A percentile compares a stretch with the other conserved stretches of the same genome.
Conservation (phyloP, 2,329 filamentous ascomycete species). For the Nemania serpens region DNA sequence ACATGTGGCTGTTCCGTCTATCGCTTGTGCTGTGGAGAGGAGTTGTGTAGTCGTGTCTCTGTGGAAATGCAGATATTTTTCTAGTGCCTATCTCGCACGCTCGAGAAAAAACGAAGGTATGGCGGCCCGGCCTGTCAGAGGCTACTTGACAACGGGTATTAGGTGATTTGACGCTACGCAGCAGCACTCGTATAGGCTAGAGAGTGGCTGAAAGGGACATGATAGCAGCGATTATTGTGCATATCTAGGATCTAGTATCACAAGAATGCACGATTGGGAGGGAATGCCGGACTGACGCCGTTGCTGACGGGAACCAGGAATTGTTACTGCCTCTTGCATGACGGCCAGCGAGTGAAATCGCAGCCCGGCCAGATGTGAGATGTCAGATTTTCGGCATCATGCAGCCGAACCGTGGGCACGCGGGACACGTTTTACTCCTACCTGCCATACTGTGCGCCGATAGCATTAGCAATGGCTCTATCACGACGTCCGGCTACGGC, state of each 20-base stretch:
- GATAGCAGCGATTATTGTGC: conserved; percentile 14
- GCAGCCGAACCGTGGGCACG: conserved; percentile 7
- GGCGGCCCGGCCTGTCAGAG: not conserved
- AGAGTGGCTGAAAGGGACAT: not conserved
- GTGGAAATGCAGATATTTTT: too few relatives aligned
- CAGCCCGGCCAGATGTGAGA: conserved; percentile 14
- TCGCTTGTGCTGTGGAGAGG: too few relatives aligned
- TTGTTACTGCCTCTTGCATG: conserved; percentile 10
- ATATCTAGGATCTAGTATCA: conserved; percentile 8
- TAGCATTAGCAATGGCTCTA: not conserved
- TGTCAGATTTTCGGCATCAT: conserved; percentile 24
- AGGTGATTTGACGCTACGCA: not conserved
- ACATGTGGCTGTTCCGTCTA: too few relatives aligned
- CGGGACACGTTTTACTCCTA: not conserved
- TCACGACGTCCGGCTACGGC: not conserved
- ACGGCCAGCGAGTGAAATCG: conserved; percentile 4
- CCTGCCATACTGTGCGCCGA: not conserved
- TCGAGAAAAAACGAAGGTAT: too few relatives aligned
- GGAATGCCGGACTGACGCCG: conserved; percentile 9
- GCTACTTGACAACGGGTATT: not conserved
- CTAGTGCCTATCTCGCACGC: too few relatives aligned
- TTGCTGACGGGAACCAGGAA: conserved; percentile 17
- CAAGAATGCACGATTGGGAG: conserved; percentile 10
- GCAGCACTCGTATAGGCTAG: not conserved
- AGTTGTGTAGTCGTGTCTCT: too few relatives aligned